These are phyloP conservation scores for Stagonosporopsis vannaccii DNA, from an alignment of 2,329 filamentous ascomycete genomes.

Conservation along the genomic window DNA sequence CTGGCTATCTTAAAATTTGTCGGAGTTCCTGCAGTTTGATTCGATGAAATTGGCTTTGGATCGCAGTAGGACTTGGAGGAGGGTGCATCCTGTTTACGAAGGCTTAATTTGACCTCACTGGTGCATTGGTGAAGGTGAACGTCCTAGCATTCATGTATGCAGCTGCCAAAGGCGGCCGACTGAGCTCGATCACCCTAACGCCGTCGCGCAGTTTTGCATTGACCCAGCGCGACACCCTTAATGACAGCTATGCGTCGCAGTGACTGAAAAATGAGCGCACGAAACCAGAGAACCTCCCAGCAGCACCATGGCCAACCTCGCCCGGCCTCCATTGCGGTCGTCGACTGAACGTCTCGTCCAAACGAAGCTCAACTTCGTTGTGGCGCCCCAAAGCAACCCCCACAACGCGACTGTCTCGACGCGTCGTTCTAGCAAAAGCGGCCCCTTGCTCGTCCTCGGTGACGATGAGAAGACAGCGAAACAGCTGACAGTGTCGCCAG, in stretches of 20 bases:
- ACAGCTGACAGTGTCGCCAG: constrained; percentile 19
- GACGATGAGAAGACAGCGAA: constrained; percentile 31
- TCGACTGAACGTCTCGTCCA: constrained; percentile 41
- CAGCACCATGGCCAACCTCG: constrained; percentile 37
- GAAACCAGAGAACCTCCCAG: constrained; percentile 28
- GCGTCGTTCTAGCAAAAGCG: constrained; percentile 37
- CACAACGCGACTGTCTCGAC: constrained; percentile 33
- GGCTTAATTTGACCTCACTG: constrained; percentile 25
- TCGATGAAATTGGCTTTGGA: constrained; percentile 19
- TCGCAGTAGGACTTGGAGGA: constrained; percentile 15
- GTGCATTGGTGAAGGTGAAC: constrained; percentile 16
- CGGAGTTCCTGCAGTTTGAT: constrained; percentile 27
- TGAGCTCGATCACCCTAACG: constrained; percentile 39
- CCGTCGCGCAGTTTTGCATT: constrained; percentile 34
- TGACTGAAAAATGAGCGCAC: constrained; percentile 39
- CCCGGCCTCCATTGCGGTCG: constrained; percentile 39
- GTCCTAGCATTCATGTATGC: constrained; percentile 8
- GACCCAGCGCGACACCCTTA: constrained; percentile 40
- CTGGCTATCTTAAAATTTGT: constrained; percentile 17
- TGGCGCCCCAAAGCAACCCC: constrained; percentile 28
- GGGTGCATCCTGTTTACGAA: constrained; percentile 18
- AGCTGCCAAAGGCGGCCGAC: constrained; percentile 26
- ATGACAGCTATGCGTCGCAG: constrained; percentile 36
- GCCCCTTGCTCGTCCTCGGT: constrained; percentile 31
- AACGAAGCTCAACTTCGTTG: constrained; percentile 38